These are phyloP conservation scores for Vigna mungo DNA, from an alignment of 306 rosid species.

Conservation along the genomic window DNA sequence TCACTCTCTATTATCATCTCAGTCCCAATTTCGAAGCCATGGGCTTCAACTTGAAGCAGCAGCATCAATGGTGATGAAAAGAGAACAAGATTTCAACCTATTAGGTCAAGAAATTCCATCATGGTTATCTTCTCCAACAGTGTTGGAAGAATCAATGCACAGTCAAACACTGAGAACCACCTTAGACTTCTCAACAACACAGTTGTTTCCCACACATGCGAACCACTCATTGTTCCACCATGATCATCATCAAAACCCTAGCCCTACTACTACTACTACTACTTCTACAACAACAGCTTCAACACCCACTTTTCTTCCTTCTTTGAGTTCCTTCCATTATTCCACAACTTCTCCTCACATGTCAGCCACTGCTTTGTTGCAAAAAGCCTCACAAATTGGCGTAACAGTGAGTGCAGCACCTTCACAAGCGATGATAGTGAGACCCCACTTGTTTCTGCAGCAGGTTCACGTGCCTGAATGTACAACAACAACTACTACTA, in stretches of 20 bases:
- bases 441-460: conserved; percentile 41
- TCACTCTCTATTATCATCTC: conserved; percentile 38
- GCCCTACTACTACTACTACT: conserved; percentile 33
- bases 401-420: conserved; percentile 54
- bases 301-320: conserved; percentile 4
- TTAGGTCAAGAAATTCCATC: conserved; percentile 35
- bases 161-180: not conserved
- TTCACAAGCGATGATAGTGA: conserved; percentile 15
- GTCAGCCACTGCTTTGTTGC: conserved; percentile 74
- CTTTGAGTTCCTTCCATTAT: not conserved
- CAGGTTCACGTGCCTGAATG: conserved; percentile 44
- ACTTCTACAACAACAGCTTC: not conserved
- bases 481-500: not conserved
- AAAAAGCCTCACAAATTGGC: conserved; percentile 72
- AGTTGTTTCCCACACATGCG: conserved; percentile 33
- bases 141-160: not conserved
- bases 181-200: not conserved
- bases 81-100: conserved; percentile 43
- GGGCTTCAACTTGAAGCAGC: conserved; percentile 48
- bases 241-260: conserved; percentile 54
- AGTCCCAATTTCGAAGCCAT: conserved; percentile 43
- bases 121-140: conserved; percentile 43
- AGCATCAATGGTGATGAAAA: conserved; percentile 35
- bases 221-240: conserved; percentile 27
- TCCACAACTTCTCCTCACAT: conserved; percentile 41